Evolutionary conservation across 2,329 filamentous ascomycete genomes (phyloP).

Genomic region (Aspergillus novofumigatus): DNA sequence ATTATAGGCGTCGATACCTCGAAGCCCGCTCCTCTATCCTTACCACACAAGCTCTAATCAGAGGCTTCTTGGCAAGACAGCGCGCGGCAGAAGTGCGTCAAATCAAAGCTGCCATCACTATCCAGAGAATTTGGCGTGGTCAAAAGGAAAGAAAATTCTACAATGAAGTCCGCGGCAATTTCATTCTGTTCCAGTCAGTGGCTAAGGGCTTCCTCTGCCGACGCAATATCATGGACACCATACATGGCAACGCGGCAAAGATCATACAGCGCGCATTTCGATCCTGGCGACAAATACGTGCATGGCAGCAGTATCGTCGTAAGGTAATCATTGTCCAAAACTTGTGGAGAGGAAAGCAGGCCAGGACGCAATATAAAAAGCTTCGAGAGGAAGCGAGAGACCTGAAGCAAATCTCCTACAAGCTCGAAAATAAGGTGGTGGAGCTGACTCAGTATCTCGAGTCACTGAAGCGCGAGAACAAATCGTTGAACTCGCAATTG

Average conservation of each 20-base stretch:
- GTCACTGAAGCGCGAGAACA: slow-evolving; percentile 92
- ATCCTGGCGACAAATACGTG: slow-evolving; percentile 68
- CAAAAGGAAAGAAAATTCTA: slow-evolving; percentile 83
- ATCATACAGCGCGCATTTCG: slow-evolving; percentile 91
- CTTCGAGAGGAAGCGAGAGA: slow-evolving; percentile 94
- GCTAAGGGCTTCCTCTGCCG: slow-evolving; percentile 90
- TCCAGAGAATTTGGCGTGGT: slow-evolving; percentile 92
- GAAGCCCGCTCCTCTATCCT: slow-evolving; percentile 80
- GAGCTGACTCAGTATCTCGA: slow-evolving; percentile 93
- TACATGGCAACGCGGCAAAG: slow-evolving; percentile 83
- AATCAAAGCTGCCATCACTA: slow-evolving; percentile 83
- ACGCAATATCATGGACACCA: slow-evolving; percentile 88
- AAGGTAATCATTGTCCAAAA: slow-evolving; percentile 89
- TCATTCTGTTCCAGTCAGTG: slow-evolving; percentile 82
- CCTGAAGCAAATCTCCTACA: slow-evolving; percentile 99
- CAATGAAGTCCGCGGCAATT: slow-evolving; percentile 70
- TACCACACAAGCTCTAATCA: slow-evolving; percentile 69
- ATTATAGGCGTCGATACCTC: slow-evolving; percentile 87
- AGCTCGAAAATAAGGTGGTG: slow-evolving; percentile 98
- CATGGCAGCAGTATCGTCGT: slow-evolving; percentile 83
- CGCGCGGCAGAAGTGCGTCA: slow-evolving; percentile 76
- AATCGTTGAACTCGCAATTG: slow-evolving; percentile 77
- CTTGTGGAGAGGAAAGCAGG: slow-evolving; percentile 80
- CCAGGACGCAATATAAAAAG: slow-evolving; percentile 81
- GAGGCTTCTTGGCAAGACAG: slow-evolving; percentile 74